Evolutionary conservation across 192 early-diverging fungal genomes (phyloP), one percentile per base, ranked within the genome.

Genomic region (Backusella morwellensis): DNA sequence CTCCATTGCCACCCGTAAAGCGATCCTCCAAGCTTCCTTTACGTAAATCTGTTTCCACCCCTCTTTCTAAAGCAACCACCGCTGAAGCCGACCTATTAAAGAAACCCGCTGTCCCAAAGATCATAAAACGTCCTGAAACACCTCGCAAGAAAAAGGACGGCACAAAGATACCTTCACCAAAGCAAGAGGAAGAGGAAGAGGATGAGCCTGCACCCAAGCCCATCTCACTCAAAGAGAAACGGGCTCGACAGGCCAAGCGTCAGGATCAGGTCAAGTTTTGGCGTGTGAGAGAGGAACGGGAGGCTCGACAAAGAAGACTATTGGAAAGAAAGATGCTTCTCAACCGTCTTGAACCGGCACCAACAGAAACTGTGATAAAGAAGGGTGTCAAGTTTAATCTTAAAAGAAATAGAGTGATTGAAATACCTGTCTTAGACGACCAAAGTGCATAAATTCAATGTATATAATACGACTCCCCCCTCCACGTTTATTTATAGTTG

Each of bases 211-310:
- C 50, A 1, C 41, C 63, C 8, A 63, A 41, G 11, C 77, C 77
- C 23, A 76, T 78, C 4, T 78, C 81, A 1, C 19, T 76, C 21
- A 78, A 78, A 32, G 81, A 82, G 54, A 82, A 82, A 35, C 29
- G 77, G 12, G 74, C 67, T 21, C 56, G 81, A 42, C 77, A 78
- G 35, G 59, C 71, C 5, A 78, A 78, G 59, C 56, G 81, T 8
- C 74, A 69, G 8, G 81, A 82, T 38, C 81, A 82, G 34, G 38
- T 82, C 23, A 82, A 82, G 35, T 75, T 74, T 35, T 82, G 77
- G 77, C 74, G 74, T 17, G 81, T 82, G 8, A 34, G 81, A 41
- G 77, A 82, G 59, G 81, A 78, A 36, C 21, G 81, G 34, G 81
- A 82, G 50, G 81, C 74, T 21, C 42, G 81, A 9, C 75, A 82